Base-by-base conservation (phyloP, 371 early-diverging fungal species). In the Syncephalastrum contaminatum region DNA sequence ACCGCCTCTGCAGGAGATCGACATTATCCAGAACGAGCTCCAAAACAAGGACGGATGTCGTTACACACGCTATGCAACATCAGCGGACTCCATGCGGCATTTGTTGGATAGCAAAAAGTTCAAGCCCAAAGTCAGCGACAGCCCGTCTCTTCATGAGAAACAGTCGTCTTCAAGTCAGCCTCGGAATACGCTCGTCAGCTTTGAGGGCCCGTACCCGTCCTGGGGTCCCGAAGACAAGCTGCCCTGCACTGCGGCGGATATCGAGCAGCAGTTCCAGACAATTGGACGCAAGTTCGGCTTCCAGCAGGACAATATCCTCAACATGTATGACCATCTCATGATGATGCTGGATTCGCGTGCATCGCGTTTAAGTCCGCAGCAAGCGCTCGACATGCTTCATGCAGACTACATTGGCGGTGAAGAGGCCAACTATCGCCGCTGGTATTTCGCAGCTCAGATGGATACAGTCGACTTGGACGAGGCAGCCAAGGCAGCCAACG, bases 361-460 rank as follows among this genome's bases (percentile, higher is more conserved):
- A 3, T 90, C 91, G 22, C 83, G 93, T 5, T 83, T 91, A 82
- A 73, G 82, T 30, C 86, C 90, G 1, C 79, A 82, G 20, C 79
- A 86, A 61, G 93, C 94, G 14, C 66, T 93, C 39, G 73, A 87
- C 21, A 88, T 88, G 22, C 62, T 94, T 15, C 93, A 94, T 64
- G 89, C 90, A 4, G 94, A 93, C 59, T 93, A 92, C 54, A 86
- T 94, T 62, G 91, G 91, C 53, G 94, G 95, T 19, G 85, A 87
- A 56, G 73, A 88, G 59, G 85, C 92, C 50, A 93, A 94, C 69
- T 93, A 92, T 60, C 83, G 88, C 30, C 88, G 85, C 58, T 93
- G 93, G 93, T 90, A 83, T 69, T 92, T 93, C 73, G 90, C 89
- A 30, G 88, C 93, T 4, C 85, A 88, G 56, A 76, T 90, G 59